These are phyloP conservation scores for Rusavskia elegans DNA, from an alignment of 495 filamentous ascomycete species.

Conservation along the genomic window DNA sequence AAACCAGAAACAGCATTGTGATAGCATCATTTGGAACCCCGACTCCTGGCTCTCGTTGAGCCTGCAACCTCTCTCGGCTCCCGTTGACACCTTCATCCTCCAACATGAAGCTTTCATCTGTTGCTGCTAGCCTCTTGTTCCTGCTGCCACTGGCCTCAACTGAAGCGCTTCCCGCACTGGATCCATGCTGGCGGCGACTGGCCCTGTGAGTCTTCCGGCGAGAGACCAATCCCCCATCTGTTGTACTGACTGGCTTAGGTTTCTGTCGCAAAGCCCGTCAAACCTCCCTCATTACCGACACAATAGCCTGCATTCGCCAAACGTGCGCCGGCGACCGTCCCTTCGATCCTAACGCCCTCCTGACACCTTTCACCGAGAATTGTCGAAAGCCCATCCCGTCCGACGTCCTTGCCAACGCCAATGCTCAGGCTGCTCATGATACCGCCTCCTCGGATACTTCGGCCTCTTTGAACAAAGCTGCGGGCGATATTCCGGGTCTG, in stretches of 20 bases:
- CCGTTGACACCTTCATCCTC: too few relatives aligned
- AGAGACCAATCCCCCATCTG: background rate
- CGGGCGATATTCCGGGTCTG: too few relatives aligned
- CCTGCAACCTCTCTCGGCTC: too few relatives aligned
- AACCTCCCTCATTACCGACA: background rate
- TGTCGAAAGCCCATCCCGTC: background rate
- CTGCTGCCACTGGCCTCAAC: background rate
- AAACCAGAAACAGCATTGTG: too few relatives aligned
- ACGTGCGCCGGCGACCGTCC: background rate
- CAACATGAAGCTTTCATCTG: too few relatives aligned
- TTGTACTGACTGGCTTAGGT: background rate
- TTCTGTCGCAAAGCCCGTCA: background rate
- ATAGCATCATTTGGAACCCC: too few relatives aligned
- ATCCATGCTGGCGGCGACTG: background rate
- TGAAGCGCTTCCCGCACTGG: background rate
- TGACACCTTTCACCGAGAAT: background rate
- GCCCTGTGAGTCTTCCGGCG: background rate
- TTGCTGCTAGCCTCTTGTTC: background rate
- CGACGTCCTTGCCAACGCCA: background rate
- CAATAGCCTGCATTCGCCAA: background rate
- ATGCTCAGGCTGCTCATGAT: background rate
- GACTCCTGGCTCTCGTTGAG: too few relatives aligned
- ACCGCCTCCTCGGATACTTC: too few relatives aligned
- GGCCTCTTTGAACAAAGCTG: too few relatives aligned
- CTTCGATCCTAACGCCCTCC: background rate